Conservation (phyloP, 768 basidiomycete species). For the Boletus rufocinnamomeus region DNA sequence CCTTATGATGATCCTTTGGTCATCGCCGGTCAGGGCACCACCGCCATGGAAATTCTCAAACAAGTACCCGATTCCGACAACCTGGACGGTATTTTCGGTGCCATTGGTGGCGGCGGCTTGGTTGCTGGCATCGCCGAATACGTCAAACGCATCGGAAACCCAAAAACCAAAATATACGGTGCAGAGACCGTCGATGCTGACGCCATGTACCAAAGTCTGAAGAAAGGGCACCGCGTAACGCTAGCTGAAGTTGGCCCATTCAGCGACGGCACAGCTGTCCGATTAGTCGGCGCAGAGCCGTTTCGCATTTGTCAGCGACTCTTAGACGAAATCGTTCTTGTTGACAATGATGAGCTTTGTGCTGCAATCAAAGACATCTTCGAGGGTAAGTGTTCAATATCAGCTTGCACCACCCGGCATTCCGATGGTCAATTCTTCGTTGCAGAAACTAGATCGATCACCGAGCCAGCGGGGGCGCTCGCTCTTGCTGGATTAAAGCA, state of each 20-base stretch:
- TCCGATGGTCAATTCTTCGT: neutral
- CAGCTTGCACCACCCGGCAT: neutral
- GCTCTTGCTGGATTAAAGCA: constrained; percentile 90
- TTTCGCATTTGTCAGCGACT: constrained; percentile 89
- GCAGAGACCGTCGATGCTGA: constrained; percentile 96
- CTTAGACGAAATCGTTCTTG: constrained; percentile 80
- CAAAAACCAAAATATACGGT: constrained; percentile 78
- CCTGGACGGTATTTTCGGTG: constrained; percentile 83
- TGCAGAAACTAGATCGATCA: constrained; percentile 87
- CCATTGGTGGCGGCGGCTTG: constrained; percentile 94
- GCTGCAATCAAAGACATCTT: constrained; percentile 99
- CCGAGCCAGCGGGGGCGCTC: constrained; percentile 94
- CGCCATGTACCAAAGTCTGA: constrained; percentile 85
- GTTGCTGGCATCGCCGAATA: constrained; percentile 91
- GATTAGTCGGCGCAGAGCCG: constrained; percentile 91
- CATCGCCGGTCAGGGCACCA: constrained; percentile 96
- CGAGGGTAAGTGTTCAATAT: constrained; percentile 61
- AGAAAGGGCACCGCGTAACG: constrained; percentile 78
- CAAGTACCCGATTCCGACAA: constrained; percentile 75
- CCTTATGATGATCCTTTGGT: constrained; percentile 97
- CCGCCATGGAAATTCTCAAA: constrained; percentile 93
- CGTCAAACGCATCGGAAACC: constrained; percentile 88
- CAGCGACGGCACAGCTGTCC: constrained; percentile 96
- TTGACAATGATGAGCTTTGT: constrained; percentile 95
- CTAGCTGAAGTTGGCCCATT: constrained; percentile 93